phyloP scores from a whole-genome alignment of 2,329 filamentous ascomycete genomes.

The Scopulariopsis brevicaulis region DNA sequence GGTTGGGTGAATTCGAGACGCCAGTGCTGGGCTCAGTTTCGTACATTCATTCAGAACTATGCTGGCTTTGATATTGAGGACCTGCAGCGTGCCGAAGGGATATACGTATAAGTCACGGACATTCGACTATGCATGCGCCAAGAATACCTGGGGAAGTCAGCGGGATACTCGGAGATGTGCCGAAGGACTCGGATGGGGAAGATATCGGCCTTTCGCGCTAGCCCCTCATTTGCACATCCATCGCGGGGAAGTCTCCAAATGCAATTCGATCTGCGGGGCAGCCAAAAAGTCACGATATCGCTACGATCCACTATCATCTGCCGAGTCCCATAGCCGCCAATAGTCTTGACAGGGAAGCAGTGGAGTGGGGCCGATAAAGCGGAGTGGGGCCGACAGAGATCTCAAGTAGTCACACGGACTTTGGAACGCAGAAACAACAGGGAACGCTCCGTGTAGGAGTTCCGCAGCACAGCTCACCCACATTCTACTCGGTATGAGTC shows the following conservation, averaged over 20 bases:
- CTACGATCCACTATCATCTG: neutral
- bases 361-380: neutral
- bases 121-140: no score
- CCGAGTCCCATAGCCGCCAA: neutral
- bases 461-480: neutral
- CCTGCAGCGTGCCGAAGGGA: no score
- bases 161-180: neutral
- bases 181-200: neutral
- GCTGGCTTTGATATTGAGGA: no score
- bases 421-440: no score
- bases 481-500: neutral
- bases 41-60: no score
- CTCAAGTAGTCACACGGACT: no score
- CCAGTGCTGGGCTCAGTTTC: no score
- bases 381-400: neutral
- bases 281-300: neutral
- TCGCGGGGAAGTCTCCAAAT: neutral
- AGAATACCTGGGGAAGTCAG: no score
- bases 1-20: no score
- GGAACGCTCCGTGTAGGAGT: no score
- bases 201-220: neutral
- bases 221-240: no score
- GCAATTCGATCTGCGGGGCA: neutral
- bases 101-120: no score
- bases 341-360: neutral